These are phyloP conservation scores for Nidularia sp. DNA, from an alignment of 768 basidiomycete species.

Conservation along the genomic window DNA sequence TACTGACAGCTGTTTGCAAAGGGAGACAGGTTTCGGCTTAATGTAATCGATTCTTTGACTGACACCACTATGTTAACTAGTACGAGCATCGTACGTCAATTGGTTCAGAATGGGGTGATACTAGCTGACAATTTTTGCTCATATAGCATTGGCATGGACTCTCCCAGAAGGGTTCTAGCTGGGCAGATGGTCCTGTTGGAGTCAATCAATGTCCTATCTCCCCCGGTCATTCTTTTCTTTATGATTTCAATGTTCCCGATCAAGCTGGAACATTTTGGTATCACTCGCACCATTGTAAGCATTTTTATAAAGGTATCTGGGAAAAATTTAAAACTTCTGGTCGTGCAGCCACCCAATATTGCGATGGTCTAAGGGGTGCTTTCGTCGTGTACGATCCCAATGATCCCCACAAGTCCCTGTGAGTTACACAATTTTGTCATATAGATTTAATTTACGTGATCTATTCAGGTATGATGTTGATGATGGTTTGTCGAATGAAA, in stretches of 20 bases:
- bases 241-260: constrained; percentile 27
- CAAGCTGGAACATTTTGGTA: constrained; percentile 45
- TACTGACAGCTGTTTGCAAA: neutral
- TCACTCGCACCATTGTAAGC: constrained; percentile 18
- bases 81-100: constrained; percentile 15
- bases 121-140: neutral
- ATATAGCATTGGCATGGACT: constrained; percentile 26
- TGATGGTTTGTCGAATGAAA: constrained; percentile 24
- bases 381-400: constrained; percentile 41
- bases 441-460: neutral
- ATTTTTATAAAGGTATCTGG: neutral
- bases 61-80: constrained; percentile 14
- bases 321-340: neutral
- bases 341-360: constrained; percentile 15
- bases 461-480: constrained; percentile 18
- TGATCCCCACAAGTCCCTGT: constrained; percentile 34
- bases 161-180: constrained; percentile 17
- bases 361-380: constrained; percentile 37
- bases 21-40: constrained; percentile 16
- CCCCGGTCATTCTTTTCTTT: constrained; percentile 31
- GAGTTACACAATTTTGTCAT: constrained; percentile 21
- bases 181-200: constrained; percentile 22
- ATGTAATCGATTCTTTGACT: constrained; percentile 14
- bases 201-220: constrained; percentile 42
- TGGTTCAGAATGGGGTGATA: neutral